Evolutionary conservation across 495 filamentous ascomycete genomes (phyloP), one percentile per base, ranked within the genome.

Genomic region (Trichoderma gamsii): DNA sequence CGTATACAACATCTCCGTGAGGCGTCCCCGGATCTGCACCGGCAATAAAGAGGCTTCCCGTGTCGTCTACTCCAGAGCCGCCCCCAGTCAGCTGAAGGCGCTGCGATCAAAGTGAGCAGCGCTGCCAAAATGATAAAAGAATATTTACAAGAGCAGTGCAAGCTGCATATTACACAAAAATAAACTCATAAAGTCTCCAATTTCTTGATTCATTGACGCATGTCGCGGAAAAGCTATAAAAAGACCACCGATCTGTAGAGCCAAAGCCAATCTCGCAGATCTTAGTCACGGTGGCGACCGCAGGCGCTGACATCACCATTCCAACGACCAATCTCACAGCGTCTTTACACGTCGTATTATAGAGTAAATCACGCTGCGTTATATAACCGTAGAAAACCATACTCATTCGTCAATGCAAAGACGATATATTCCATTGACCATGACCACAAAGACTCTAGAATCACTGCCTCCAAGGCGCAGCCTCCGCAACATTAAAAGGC

Each of bases 11-110:
- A 81, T 85, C 1, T 81, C 74, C 9, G 78, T 73, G 38, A 81
- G 74, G 71, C 85, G 81, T 7, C 78, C 81, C 63, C 79, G 77
- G 4, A 81, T 72, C 41, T 79, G 78, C 32, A 82, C 76, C 3
- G 87, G 87, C 35, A 88, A 73, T n/a, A 9, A 74, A 25, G 82
- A 83, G 6, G 84, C 84, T 75, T 49, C 73, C 69, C 2, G 82
- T 79, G 1, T 83, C 86, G 65, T 87, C 80, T 0, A 88, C 84
- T 71, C 82, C 81, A 29, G 88, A 71, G 38, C 80, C 75, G 4
- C 27, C 86, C 83, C 1, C 82, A 77, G 0, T 79, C 79, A 11
- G 74, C 67, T 29, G 72, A 69, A 59, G 76, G 72, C 0, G 78
- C 71, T 76, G 79, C 77, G 78, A 82, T 80, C 21, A 79, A 79